Conservation (phyloP, 352 stramenopile genomes). For the Pythium periplocum region DNA sequence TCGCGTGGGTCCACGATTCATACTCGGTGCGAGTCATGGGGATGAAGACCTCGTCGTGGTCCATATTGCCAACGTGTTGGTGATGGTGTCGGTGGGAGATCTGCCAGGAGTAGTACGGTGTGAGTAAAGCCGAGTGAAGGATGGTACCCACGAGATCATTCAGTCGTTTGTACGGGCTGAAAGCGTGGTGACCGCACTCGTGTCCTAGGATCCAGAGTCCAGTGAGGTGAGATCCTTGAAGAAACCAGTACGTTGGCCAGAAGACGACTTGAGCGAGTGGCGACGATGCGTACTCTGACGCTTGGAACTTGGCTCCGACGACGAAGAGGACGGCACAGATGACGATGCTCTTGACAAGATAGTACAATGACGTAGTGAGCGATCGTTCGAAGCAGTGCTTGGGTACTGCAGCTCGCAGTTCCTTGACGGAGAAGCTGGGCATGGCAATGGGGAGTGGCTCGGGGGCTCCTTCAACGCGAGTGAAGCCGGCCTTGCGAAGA, state of each 20-base stretch:
- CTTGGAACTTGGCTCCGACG: conserved; percentile 29
- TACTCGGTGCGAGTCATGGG: conserved; percentile 74
- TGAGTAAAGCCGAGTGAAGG: conserved; percentile 68
- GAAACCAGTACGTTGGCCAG: conserved; percentile 81
- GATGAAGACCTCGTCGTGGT: conserved; percentile 73
- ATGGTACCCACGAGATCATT: conserved; percentile 58
- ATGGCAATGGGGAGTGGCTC: conserved; percentile 66
- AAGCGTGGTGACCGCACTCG: conserved; percentile 63
- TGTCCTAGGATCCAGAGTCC: conserved; percentile 71
- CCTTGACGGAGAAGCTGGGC: conserved; percentile 77
- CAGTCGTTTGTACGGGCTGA: conserved; percentile 58
- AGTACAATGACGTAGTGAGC: conserved; percentile 85
- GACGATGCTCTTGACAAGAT: conserved; percentile 87
- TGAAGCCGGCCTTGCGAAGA: conserved; percentile 37
- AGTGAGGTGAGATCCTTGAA: conserved; percentile 65
- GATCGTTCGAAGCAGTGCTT: conserved; percentile 94
- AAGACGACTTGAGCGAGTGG: conserved; percentile 46
- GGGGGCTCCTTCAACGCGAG: conserved; percentile 53
- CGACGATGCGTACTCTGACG: conserved; percentile 43
- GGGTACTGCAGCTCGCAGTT: conserved; percentile 85
- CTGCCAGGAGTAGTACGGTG: conserved; percentile 68
- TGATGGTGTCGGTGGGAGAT: conserved; percentile 71
- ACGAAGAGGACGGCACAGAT: conserved; percentile 88
- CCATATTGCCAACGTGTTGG: conserved; percentile 75
- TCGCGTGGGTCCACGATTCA: conserved; percentile 78